phyloP scores from a whole-genome alignment of 2,329 filamentous ascomycete species.

The Xylariaceae sp. region DNA sequence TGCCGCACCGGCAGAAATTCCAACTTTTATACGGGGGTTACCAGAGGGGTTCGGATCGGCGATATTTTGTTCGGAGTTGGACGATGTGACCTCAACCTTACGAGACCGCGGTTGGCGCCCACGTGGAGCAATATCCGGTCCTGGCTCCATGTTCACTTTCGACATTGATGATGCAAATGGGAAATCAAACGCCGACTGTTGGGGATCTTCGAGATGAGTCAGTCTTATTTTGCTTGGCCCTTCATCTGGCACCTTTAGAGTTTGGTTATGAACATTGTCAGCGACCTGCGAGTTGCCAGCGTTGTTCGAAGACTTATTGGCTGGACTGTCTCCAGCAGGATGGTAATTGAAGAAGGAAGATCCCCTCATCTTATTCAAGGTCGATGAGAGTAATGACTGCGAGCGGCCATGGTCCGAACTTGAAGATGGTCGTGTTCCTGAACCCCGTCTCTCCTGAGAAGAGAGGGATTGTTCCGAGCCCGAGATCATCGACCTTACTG shows the following conservation, averaged over 20 bases:
- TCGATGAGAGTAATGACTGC: conserved; percentile 30
- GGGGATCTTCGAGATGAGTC: conserved; percentile 11
- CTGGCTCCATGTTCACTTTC: conserved; percentile 19
- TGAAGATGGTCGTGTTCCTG: conserved; percentile 20
- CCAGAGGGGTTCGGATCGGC: conserved; percentile 16
- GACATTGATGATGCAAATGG: conserved; percentile 20
- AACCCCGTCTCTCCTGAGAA: conserved; percentile 26
- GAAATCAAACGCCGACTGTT: conserved; percentile 18
- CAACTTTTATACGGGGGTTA: conserved; percentile 17
- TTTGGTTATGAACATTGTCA: neutral
- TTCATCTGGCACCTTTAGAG: neutral
- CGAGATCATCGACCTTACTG: conserved; percentile 26
- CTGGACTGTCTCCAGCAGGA: conserved; percentile 16
- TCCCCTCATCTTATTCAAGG: conserved; percentile 29
- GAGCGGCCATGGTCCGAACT: conserved; percentile 28
- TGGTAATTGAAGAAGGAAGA: conserved; percentile 32
- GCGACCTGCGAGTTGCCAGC: conserved; percentile 19
- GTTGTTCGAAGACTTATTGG: conserved; percentile 12
- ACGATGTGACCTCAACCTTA: conserved; percentile 15
- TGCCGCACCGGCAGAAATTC: conserved; percentile 8
- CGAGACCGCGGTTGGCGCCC: conserved; percentile 16
- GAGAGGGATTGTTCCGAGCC: conserved; percentile 29
- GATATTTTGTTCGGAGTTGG: conserved; percentile 11
- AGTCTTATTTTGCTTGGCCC: conserved; percentile 4
- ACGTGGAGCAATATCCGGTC: conserved; percentile 21